Percentiles rank a stretch among this genome's conserved stretches.
Conservation (phyloP, 1,139 yeast genomes). For the Yamadazyma siamensis region DNA sequence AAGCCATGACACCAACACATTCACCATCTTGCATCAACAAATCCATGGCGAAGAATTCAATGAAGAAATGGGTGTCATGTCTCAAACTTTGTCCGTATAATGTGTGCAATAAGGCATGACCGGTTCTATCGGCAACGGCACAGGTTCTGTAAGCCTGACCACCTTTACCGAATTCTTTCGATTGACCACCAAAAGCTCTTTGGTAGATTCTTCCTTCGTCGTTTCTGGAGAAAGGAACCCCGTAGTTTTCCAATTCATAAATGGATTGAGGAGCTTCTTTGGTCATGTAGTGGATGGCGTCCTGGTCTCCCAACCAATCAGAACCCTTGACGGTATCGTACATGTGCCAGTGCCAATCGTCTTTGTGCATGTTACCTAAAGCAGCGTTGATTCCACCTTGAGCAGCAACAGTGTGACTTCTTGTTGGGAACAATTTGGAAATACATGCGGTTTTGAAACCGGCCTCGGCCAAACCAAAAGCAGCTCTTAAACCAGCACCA, state of each 20-base stretch:
- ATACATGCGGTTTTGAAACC: constrained; percentile 98
- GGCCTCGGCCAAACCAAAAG: constrained; percentile 94
- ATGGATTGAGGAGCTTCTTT: constrained; percentile 96
- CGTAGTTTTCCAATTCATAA: constrained; percentile 95
- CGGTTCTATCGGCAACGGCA: constrained; percentile 99
- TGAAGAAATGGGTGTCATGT: constrained; percentile 96
- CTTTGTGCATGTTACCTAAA: constrained; percentile 93
- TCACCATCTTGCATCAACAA: constrained; percentile 93
- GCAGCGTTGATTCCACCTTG: constrained; percentile 99
- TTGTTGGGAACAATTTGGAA: constrained; percentile 94
- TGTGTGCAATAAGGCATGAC: constrained; percentile 95
- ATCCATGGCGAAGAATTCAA: constrained; percentile 95
- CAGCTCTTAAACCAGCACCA: constrained; percentile 98
- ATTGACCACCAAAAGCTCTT: constrained; percentile 98
- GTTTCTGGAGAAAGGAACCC: constrained; percentile 97
- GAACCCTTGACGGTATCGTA: constrained; percentile 99
- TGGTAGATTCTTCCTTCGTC: constrained; percentile 97
- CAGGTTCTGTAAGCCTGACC: constrained; percentile 99
- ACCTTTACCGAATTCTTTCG: constrained; percentile 93
- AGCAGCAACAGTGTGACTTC: constrained; percentile 98
- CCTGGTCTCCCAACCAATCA: constrained; percentile 99
- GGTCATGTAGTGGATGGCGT: constrained; percentile 98
- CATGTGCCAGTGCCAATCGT: constrained; percentile 99
- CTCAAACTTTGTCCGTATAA: constrained; percentile 94
- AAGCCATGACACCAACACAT: constrained; percentile 95